Conservation (phyloP, 805 yeast genomes). For the Yueomyces sp. region DNA sequence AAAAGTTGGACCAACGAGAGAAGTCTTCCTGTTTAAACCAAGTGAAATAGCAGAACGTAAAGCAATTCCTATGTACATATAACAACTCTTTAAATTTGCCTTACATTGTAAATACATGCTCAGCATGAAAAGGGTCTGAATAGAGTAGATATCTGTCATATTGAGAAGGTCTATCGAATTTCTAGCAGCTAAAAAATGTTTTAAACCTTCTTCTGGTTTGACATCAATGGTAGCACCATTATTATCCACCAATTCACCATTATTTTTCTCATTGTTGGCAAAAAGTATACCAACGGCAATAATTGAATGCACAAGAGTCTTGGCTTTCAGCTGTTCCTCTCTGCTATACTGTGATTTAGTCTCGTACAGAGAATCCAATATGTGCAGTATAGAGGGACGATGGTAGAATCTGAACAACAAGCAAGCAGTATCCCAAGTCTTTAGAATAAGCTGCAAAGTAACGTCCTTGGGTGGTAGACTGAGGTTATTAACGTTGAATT, state of each 20-base stretch:
- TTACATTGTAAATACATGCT: slow-evolving; percentile 77
- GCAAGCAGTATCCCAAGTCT: slow-evolving; percentile 79
- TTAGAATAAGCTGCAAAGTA: slow-evolving; percentile 56
- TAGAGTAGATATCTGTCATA: slow-evolving; percentile 67
- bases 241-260: slow-evolving; percentile 17
- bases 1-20: slow-evolving; percentile 33
- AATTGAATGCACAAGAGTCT: slow-evolving; percentile 75
- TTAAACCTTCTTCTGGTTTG: slow-evolving; percentile 52
- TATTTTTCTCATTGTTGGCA: slow-evolving; percentile 34
- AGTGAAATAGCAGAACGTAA: slow-evolving; percentile 69
- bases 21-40: slow-evolving; percentile 58
- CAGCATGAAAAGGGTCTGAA: slow-evolving; percentile 79
- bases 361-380: slow-evolving; percentile 61
- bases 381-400: slow-evolving; percentile 64
- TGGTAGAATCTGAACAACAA: slow-evolving; percentile 77
- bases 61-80: slow-evolving; percentile 82
- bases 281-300: slow-evolving; percentile 82
- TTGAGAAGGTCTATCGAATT: slow-evolving; percentile 45
- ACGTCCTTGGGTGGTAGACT: slow-evolving; percentile 57
- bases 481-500: not conserved
- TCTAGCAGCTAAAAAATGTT: slow-evolving; percentile 69
- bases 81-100: slow-evolving; percentile 75
- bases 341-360: slow-evolving; percentile 48
- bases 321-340: slow-evolving; percentile 57
- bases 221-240: slow-evolving; percentile 2